Conservation (phyloP, 129 eudicot genomes). For the Ambrosia artemisiifolia region DNA sequence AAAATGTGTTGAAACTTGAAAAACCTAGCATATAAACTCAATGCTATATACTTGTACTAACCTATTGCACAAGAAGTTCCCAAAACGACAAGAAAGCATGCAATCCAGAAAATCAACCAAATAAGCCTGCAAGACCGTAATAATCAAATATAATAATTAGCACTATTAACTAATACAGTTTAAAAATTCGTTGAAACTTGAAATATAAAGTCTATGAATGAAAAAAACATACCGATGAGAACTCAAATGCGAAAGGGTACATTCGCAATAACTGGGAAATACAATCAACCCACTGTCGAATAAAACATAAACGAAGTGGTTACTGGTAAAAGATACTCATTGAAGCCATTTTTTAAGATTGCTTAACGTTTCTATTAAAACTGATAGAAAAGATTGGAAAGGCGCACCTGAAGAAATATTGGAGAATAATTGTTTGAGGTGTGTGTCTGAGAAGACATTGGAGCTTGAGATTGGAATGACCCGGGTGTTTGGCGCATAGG, state of each 20-base stretch:
- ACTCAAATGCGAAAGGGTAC: constrained; percentile 96
- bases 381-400: neutral
- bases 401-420: constrained; percentile 78
- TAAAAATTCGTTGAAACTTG: neutral
- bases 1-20: neutral
- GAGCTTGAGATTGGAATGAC: constrained; percentile 58
- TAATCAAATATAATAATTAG: neutral
- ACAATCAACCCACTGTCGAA: constrained; percentile 94
- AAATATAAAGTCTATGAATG: neutral
- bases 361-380: neutral
- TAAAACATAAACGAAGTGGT: constrained; percentile 3
- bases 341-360: no score
- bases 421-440: constrained; percentile 67
- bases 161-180: neutral
- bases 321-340: neutral
- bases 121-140: constrained; percentile 53
- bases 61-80: constrained; percentile 97
- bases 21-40: neutral
- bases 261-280: constrained; percentile 81
- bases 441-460: constrained; percentile 44
- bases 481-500: constrained; percentile 76
- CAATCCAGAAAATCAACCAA: constrained; percentile 84
- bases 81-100: constrained; percentile 90
- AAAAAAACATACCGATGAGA: constrained; percentile 72
- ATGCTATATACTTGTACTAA: constrained; percentile 10